These are phyloP conservation scores for Chlamydomonas eustigma DNA, from an alignment of 139 green algal genomes.

Conservation along the genomic window DNA sequence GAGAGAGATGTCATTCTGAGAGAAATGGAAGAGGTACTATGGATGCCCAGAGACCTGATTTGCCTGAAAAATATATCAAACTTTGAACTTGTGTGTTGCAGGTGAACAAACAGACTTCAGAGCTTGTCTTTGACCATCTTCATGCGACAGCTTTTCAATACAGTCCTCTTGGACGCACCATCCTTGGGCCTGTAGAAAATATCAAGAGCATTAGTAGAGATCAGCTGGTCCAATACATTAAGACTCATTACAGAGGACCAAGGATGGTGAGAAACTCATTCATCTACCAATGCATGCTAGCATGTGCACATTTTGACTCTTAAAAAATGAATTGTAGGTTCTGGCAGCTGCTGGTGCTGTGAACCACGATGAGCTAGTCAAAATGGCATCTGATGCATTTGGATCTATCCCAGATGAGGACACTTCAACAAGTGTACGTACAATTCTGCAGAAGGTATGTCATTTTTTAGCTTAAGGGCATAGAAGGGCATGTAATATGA, in stretches of 20 bases:
- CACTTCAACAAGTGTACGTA: constrained; percentile 30
- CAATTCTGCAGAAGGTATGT: constrained; percentile 43
- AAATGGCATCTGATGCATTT: constrained; percentile 55
- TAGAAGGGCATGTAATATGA: too few species aligned
- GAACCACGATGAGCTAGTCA: constrained; percentile 92
- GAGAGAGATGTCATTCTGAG: constrained; percentile 94
- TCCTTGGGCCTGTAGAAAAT: constrained; percentile 93
- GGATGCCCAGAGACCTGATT: too few species aligned
- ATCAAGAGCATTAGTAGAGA: constrained; percentile 80
- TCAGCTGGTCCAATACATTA: constrained; percentile 93
- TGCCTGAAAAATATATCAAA: too few species aligned
- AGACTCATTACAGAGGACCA: constrained; percentile 87
- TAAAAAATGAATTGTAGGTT: too few species aligned
- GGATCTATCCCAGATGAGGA: constrained; percentile 52
- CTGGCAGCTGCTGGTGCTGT: constrained; percentile 88
- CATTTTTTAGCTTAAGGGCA: neutral
- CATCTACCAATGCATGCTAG: too few species aligned
- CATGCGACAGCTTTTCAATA: constrained; percentile 98
- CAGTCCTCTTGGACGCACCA: constrained; percentile 90
- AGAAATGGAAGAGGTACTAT: constrained; percentile 97
- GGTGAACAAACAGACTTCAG: constrained; percentile 59
- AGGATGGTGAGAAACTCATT: constrained; percentile 69
- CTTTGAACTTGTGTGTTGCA: too few species aligned
- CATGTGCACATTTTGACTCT: too few species aligned
- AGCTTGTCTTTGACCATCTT: constrained; percentile 96